These are phyloP conservation scores for Crithidia fasciculata DNA, from an alignment of 208 protist genomes.

Conservation along the genomic window DNA sequence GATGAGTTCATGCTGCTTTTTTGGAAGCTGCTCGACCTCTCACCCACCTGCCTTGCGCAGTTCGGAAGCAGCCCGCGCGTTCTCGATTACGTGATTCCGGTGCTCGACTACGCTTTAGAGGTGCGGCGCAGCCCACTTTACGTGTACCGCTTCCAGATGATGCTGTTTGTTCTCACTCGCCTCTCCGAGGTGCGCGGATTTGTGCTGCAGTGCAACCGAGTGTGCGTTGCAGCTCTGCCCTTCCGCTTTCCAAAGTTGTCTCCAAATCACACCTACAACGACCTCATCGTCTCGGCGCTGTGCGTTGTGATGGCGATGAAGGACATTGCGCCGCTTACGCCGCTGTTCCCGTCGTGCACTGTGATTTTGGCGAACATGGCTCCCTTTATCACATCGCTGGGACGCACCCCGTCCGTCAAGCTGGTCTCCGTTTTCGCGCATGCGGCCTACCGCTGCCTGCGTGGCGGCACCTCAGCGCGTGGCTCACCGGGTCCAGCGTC, in stretches of 20 bases:
- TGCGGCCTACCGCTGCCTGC: slow-evolving; percentile 48
- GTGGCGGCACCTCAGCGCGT: slow-evolving; percentile 2
- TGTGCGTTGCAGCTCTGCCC: slow-evolving; percentile 45
- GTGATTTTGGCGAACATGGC: slow-evolving; percentile 84
- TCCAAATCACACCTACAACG: slow-evolving; percentile 62
- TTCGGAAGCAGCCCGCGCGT: slow-evolving; percentile 47
- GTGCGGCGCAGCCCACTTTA: slow-evolving; percentile 46
- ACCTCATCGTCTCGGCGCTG: slow-evolving; percentile 80
- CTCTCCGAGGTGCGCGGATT: slow-evolving; percentile 80
- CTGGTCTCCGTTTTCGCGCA: slow-evolving; percentile 64
- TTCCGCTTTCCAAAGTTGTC: slow-evolving; percentile 55
- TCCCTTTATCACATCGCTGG: slow-evolving; percentile 79
- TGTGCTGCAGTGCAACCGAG: slow-evolving; percentile 79
- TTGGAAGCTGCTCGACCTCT: slow-evolving; percentile 85
- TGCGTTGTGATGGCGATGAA: slow-evolving; percentile 64
- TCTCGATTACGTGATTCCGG: slow-evolving; percentile 73
- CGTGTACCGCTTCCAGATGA: slow-evolving; percentile 73
- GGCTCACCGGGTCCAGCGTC: neutral
- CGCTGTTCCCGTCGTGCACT: slow-evolving; percentile 71
- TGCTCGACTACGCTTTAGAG: slow-evolving; percentile 79
- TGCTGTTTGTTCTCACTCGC: slow-evolving; percentile 81
- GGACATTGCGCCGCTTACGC: slow-evolving; percentile 41
- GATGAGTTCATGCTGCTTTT: slow-evolving; percentile 87
- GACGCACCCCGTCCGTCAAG: slow-evolving; percentile 42
- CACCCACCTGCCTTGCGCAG: slow-evolving; percentile 51